These are phyloP conservation scores for Areca catechu DNA, from an alignment of 176 grass and related monocot genomes.

Conservation along the genomic window DNA sequence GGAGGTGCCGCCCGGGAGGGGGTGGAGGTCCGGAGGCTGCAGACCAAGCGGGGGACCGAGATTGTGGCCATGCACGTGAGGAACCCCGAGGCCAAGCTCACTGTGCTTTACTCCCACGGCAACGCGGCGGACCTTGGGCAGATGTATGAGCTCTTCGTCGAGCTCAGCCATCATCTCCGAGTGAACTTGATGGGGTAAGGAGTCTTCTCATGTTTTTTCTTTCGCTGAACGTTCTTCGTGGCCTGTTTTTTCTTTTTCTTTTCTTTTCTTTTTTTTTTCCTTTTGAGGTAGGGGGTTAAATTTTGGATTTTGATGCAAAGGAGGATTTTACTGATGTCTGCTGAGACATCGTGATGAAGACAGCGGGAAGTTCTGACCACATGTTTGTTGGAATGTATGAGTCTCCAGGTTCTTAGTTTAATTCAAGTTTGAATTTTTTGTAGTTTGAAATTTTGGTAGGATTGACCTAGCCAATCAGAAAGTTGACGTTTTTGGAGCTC, in stretches of 20 bases:
- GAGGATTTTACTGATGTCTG: no score
- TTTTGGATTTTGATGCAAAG: no score
- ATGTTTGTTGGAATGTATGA: no score
- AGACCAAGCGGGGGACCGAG: constrained; percentile 47
- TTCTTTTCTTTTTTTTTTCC: background rate
- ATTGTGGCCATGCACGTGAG: constrained; percentile 67
- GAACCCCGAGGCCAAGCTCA: constrained; percentile 43
- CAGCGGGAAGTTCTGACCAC: no score
- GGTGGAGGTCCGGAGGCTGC: constrained; percentile 60
- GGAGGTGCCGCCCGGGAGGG: constrained; percentile 34
- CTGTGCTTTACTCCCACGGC: constrained; percentile 66
- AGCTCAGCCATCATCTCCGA: constrained; percentile 54
- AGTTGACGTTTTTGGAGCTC: no score
- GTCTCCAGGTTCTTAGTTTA: no score
- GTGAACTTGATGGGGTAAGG: constrained; percentile 90
- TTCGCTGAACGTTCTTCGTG: background rate
- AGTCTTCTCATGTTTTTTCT: background rate
- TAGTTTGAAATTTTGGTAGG: no score
- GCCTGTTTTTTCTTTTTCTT: background rate
- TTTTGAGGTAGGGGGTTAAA: background rate
- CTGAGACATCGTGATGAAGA: no score
- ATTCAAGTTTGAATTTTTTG: no score
- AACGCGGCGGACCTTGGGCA: constrained; percentile 68
- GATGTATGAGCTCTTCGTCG: constrained; percentile 61
- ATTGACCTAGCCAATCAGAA: no score